phyloP scores from a whole-genome alignment of 2,329 filamentous ascomycete genomes.

The Colletotrichum tamarilloi region DNA sequence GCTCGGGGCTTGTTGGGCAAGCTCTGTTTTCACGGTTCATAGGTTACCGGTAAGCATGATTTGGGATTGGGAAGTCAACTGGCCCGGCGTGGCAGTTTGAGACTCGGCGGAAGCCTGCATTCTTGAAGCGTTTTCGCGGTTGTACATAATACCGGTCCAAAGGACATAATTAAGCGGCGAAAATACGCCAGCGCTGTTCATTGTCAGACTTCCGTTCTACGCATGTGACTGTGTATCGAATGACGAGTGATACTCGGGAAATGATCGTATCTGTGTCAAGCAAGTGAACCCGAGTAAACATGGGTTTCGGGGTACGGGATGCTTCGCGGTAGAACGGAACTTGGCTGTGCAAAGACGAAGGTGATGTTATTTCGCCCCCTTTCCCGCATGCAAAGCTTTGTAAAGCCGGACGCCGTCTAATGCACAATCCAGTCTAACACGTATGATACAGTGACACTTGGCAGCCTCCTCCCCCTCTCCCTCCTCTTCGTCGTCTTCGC shows the following conservation, averaged over 20 bases:
- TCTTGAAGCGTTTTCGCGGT: conserved; percentile 5
- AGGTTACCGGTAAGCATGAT: conserved; percentile 22
- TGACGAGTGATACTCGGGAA: not conserved
- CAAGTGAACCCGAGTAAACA: no score
- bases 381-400: conserved; percentile 38
- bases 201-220: not conserved
- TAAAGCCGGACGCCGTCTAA: conserved; percentile 55
- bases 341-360: conserved; percentile 8
- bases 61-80: not conserved
- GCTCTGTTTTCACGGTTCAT: conserved; percentile 9
- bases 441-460: conserved; percentile 51
- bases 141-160: conserved; percentile 30
- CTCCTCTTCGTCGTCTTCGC: not conserved
- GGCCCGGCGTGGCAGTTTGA: conserved; percentile 13
- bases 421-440: conserved; percentile 54
- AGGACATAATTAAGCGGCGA: conserved; percentile 22
- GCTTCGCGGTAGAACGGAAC: not conserved
- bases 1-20: not conserved
- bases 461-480: not conserved
- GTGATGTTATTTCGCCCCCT: conserved; percentile 10
- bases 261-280: not conserved
- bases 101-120: conserved; percentile 10
- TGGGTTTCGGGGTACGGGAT: no score
- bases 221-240: not conserved
- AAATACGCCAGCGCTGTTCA: conserved; percentile 1